phyloP scores from a whole-genome alignment of 176 grass and related monocot genomes.

The Raddia guianensis region DNA sequence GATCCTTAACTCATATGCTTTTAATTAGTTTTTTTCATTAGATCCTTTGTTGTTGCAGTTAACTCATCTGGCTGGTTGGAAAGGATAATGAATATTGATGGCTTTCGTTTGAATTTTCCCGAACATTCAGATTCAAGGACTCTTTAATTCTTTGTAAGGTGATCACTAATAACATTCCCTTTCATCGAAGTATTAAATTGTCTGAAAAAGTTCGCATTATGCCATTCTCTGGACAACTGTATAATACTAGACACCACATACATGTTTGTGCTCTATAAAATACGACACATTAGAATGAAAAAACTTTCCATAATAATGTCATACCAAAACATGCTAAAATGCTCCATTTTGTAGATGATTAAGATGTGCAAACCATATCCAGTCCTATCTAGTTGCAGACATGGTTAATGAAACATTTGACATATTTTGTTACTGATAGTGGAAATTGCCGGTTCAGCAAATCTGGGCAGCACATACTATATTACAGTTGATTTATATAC shows the following conservation, averaged over 20 bases:
- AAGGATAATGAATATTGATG: neutral
- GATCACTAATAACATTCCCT: neutral
- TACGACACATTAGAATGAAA: neutral
- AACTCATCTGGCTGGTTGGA: neutral
- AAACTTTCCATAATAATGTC: neutral
- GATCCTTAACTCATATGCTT: slow-evolving; percentile 18
- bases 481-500: neutral
- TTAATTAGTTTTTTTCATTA: neutral
- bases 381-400: neutral
- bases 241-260: neutral
- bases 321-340: neutral
- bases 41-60: slow-evolving; percentile 23
- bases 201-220: slow-evolving; percentile 6
- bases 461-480: neutral
- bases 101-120: neutral
- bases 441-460: slow-evolving; percentile 5
- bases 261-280: slow-evolving; percentile 4
- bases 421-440: neutral
- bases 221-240: neutral
- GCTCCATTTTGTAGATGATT: slow-evolving; percentile 6
- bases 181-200: neutral
- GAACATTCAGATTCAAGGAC: slow-evolving; percentile 1
- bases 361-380: neutral
- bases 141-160: slow-evolving; percentile 1
- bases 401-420: neutral